Evolutionary conservation across 495 filamentous ascomycete genomes (phyloP), one percentile per base, ranked within the genome.

Genomic region (Lindgomyces ingoldianus): DNA sequence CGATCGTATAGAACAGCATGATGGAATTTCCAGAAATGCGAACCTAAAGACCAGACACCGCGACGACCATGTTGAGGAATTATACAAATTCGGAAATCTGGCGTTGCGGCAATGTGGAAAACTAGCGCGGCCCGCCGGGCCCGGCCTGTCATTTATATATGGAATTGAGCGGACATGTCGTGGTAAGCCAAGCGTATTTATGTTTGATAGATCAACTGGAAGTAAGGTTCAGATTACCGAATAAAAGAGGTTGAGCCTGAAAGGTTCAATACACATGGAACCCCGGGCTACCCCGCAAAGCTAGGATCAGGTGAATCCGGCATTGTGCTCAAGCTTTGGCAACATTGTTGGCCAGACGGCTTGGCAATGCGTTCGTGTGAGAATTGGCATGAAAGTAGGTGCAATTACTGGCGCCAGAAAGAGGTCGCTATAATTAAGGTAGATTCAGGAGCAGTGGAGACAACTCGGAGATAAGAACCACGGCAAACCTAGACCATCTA

Each of bases 1-100:
- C 49, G 52, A 62, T 29, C 8, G 64, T 24, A 18, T 50, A 41
- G 45, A 61, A 56, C 18, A 56, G 42, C 64, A 67, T 67, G 10
- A 4, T 55, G 8, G 27, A 53, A 39, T 9, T 47, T 16, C 4
- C 12, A 47, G 46, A 57, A 57, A 25, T 1, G 3, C 6, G 33
- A 14, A 46, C 18, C 25, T 27, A 25, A 4, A 29, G 2, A 19
- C 27, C 29, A 16, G 3, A 27, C 11, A 46, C 18, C 4, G 6
- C 2, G 11, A 57, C 54, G 52, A 25, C 52, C 30, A 29, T 36
- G 19, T 36, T n/a, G 54, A n/a, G 42, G 12, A 45, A 47, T 47
- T 47, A 30, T 47, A 29, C 39, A 41, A 26, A 42, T 42, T 27
- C 4, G 1, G 3, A 25, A 4, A 12, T 21, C 14, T 21, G 30